Conservation (phyloP, 768 basidiomycete genomes). For the Calocera cornea region DNA sequence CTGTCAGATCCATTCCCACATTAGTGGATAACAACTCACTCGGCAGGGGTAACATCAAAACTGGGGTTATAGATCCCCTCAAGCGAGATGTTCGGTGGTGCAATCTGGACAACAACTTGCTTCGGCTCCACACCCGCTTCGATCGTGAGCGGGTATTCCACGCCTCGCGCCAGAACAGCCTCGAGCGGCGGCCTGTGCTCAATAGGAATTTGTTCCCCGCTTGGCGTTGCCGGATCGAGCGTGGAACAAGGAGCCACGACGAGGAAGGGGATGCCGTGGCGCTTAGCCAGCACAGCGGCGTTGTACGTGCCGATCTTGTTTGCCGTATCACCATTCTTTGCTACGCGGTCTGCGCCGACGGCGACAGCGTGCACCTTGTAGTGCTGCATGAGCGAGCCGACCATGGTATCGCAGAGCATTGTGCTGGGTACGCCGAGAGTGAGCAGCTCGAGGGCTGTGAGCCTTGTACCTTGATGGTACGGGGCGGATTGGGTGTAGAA, state of each 20-base stretch:
- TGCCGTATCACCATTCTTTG: slow-evolving; percentile 89
- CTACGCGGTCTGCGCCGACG: slow-evolving; percentile 85
- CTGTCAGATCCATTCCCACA: background rate
- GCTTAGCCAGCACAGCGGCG: slow-evolving; percentile 78
- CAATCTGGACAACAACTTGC: slow-evolving; percentile 73
- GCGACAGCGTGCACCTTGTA: slow-evolving; percentile 70
- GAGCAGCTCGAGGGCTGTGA: slow-evolving; percentile 82
- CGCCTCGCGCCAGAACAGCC: slow-evolving; percentile 77
- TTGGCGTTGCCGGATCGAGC: slow-evolving; percentile 64
- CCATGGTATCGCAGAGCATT: slow-evolving; percentile 97
- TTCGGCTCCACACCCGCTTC: slow-evolving; percentile 35
- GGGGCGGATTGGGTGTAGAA: slow-evolving; percentile 92
- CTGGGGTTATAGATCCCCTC: slow-evolving; percentile 76
- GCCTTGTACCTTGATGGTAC: slow-evolving; percentile 79
- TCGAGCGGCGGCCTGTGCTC: slow-evolving; percentile 82
- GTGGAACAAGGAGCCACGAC: slow-evolving; percentile 89
- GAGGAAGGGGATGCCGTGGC: slow-evolving; percentile 80
- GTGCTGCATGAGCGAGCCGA: slow-evolving; percentile 86
- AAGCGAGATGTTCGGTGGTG: slow-evolving; percentile 44
- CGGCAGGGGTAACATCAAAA: slow-evolving; percentile 92
- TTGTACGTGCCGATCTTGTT: slow-evolving; percentile 99
- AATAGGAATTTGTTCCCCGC: slow-evolving; percentile 75
- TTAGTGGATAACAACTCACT: slow-evolving; percentile 18
- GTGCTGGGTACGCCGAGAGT: slow-evolving; percentile 70
- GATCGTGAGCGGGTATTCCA: slow-evolving; percentile 46